Percentiles rank a stretch among this genome's conserved stretches.
Conservation (phyloP, 768 basidiomycete genomes). For the Suillus placidus region DNA sequence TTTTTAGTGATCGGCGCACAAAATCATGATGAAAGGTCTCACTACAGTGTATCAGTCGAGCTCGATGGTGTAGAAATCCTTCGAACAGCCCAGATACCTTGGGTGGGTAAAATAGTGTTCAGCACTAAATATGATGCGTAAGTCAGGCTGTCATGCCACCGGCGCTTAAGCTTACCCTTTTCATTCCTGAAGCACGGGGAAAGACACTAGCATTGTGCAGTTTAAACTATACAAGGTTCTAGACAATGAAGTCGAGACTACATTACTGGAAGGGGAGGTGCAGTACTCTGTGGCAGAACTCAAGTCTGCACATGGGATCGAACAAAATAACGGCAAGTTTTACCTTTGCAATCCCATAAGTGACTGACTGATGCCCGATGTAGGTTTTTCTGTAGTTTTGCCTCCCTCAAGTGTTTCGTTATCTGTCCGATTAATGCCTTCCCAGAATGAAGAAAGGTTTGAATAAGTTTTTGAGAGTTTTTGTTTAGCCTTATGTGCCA, state of each 20-base stretch:
- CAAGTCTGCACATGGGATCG: not conserved
- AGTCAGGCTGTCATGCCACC: not conserved
- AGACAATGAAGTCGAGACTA: not conserved
- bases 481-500: not conserved
- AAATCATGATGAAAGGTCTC: not conserved
- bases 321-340: not conserved
- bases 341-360: not conserved
- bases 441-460: not conserved
- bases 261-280: not conserved
- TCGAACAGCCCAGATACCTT: not conserved
- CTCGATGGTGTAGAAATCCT: not conserved
- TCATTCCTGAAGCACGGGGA: not conserved
- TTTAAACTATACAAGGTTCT: not conserved
- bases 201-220: not conserved
- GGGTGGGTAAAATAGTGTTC: not conserved
- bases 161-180: not conserved
- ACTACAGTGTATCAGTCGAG: not conserved
- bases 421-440: not conserved
- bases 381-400: not conserved
- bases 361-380: not conserved
- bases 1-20: not conserved
- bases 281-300: not conserved
- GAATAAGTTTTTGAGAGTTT: not conserved
- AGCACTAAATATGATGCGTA: not conserved
- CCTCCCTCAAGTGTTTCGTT: not conserved